Base-by-base conservation (phyloP, 768 basidiomycete genomes). In the Candolleomyces efflorescens region DNA sequence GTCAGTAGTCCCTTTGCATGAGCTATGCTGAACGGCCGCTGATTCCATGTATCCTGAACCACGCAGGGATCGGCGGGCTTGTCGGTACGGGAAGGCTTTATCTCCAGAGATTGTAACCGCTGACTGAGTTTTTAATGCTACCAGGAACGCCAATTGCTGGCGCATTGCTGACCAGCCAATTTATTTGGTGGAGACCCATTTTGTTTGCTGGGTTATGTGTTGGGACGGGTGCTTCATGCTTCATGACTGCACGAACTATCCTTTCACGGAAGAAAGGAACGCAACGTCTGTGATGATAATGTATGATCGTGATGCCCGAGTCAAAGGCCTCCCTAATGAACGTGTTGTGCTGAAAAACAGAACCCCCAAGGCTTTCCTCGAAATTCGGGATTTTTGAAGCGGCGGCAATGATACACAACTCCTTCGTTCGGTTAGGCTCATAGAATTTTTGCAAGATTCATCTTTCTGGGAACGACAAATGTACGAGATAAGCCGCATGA, bases 181-280 rank as follows among this genome's bases (percentile, higher is more conserved):
- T 79, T 57, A 63, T 79, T 5, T 87, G 85, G 85, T 84, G 82
- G 81, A 73, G 79, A 36, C 81, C 82, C 0, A 78, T 78, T 11
- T 55, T 84, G 7, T 87, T 84, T 62, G 73, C 78, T 26, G 83
- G 82, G 41, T 26, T 75, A n/a, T 74, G 66, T 58, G 70, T 76
- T 17, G 52, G 65, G 22, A 62, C 50, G 39, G 74, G 71, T 2
- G 63, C 62, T 9, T 46, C 64, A 22, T 73, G 72, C 51, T 75
- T 75, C 60, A 54, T 59, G 43, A 53, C 63, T 6, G 63, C 73
- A 6, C 57, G 74, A 23, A 60, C 63, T 37, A 47, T 75, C 23
- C 55, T 63, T 10, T 61, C 69, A 9, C 60, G 64, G 38, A 62
- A 63, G 48, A 71, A 63, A 53, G 63, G 62, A 3, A 73, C 68